Evolutionary conservation across 208 protist genomes (phyloP).

Genomic region (Angomonas desouzai): DNA sequence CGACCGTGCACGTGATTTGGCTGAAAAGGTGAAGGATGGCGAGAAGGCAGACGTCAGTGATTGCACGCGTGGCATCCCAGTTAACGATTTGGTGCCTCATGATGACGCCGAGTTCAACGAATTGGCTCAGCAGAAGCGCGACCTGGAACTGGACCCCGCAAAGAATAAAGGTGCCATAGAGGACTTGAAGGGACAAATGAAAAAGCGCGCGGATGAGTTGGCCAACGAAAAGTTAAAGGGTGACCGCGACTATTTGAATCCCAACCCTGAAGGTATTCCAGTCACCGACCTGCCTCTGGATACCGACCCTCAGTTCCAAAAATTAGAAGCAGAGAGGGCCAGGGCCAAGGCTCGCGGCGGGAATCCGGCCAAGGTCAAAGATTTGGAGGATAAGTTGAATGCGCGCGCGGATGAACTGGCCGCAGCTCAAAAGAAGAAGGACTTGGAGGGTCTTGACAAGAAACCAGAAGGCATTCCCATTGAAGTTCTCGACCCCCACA

Average conservation of each 20-base stretch:
- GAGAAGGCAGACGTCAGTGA: constrained; percentile 47
- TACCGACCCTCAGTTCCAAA: constrained; percentile 47
- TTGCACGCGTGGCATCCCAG: constrained; percentile 52
- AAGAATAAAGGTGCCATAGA: constrained; percentile 38
- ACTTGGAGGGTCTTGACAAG: constrained; percentile 52
- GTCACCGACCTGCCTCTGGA: constrained; percentile 57
- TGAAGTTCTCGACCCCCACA: constrained; percentile 41
- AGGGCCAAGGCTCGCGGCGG: constrained; percentile 50
- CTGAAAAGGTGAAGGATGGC: constrained; percentile 52
- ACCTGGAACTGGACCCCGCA: constrained; percentile 46
- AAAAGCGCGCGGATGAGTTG: constrained; percentile 49
- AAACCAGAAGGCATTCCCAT: constrained; percentile 61
- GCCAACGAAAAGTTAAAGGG: constrained; percentile 39
- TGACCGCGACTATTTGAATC: constrained; percentile 59
- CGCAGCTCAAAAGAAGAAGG: constrained; percentile 57
- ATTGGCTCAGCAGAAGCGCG: constrained; percentile 41
- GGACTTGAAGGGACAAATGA: constrained; percentile 36
- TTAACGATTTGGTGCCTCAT: constrained; percentile 48
- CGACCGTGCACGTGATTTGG: constrained; percentile 60
- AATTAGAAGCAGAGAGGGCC: constrained; percentile 60
- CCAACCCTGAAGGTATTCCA: constrained; percentile 48
- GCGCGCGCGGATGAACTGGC: constrained; percentile 58
- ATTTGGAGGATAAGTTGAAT: constrained; percentile 65
- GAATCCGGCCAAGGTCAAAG: constrained; percentile 44
- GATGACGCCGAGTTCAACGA: constrained; percentile 53